Evolutionary conservation across 1,284 basidiomycete species (phyloP), one percentile per base, ranked within the genome.

Genomic region (Schizopora paradoxa): DNA sequence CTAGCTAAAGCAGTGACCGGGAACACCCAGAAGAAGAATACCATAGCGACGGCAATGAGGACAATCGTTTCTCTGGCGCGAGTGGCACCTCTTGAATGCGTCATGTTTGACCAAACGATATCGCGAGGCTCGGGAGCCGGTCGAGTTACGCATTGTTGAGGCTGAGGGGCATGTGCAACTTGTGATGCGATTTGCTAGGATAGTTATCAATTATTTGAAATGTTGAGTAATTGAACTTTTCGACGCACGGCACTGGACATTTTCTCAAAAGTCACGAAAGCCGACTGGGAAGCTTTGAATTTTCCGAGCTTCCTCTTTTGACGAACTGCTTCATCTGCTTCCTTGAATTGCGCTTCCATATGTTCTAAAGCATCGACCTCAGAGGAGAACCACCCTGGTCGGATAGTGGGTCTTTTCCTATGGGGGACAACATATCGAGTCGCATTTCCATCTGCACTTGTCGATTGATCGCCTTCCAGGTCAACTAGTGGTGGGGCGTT

Each of bases 191-290:
- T 85, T 84, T 99, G 94, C 83, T 91, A 49, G 16, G 22, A 19
- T 14, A 44, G 25, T 23, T 13, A 13, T 25, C 21, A 23, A 39
- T 16, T 1, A 38, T 26, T 11, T 14, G n/a, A 27, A 21, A 25
- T 13, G 42, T 21, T 11, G 41, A 21, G n/a, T 25, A 18, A 10
- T 4, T 33, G n/a, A 0, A 73, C 85, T 58, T 61, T n/a, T n/a
- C n/a, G n/a, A n/a, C n/a, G n/a, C n/a, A 90, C 88, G 10, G 93
- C 91, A 57, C 85, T 85, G 2, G 89, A 88, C 75, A 94, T 92
- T 59, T 90, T 88, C 63, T 95, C 89, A 56, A 99, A 97, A 0
- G 95, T 98, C n/a, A 98, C 90, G 60, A 97, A 99, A 0, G 92
- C 95, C 6, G 82, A 78, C 48, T 86, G 80, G 0, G 88, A 88